Base-by-base conservation (phyloP, 108 stramenopile genomes). In the Aureococcus anophagefferens region DNA sequence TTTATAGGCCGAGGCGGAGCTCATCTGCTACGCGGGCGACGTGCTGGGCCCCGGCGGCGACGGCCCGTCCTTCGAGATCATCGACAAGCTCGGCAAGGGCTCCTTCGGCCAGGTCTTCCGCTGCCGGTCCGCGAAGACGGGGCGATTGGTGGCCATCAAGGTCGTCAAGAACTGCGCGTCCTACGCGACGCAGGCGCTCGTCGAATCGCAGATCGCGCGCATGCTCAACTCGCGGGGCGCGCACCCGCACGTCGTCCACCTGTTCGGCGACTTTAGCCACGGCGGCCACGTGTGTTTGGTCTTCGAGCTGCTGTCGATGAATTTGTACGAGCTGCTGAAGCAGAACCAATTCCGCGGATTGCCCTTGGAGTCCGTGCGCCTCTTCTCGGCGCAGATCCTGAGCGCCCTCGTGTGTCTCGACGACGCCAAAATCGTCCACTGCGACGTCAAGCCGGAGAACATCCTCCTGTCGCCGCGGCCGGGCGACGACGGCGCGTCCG, bases 361-460 rank as follows among this genome's bases (percentile, higher is more conserved):
- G 17, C 92, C 92, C 15, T 77, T 98, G 7, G 68, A 80, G 13
- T 71, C 85, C 18, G 90, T 97, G 5, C 80, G 88, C 64, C 30
- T 62, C n/a, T 77, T 82, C 76, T 71, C 81, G 36, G 75, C 70
- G 32, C 79, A 97, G 46, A 73, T 97, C 29, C 72, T 81, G 36
- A 83, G 91, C 77, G 86, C 89, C 25, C 76, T 94, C 16, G 70
- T 76, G 68, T 88, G 89, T 15, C 66, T 98, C 51, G 79, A 89
- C 30, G 80, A 76, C 63, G 85, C 80, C 46, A 76, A 75, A 63
- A 86, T 98, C 34, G 93, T 99, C 9, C 98, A 99, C 79, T 95
- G 95, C 77, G 98, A 99, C 83, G 80, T 99, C 65, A 99, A 99
- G 75, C 98, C 98, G 0, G 98, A 99, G 69, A 99, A 99, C 81